Evolutionary conservation across 169 alveolate species (phyloP), one percentile per base, ranked within the genome.

Genomic region (Eimeria praecox): DNA sequence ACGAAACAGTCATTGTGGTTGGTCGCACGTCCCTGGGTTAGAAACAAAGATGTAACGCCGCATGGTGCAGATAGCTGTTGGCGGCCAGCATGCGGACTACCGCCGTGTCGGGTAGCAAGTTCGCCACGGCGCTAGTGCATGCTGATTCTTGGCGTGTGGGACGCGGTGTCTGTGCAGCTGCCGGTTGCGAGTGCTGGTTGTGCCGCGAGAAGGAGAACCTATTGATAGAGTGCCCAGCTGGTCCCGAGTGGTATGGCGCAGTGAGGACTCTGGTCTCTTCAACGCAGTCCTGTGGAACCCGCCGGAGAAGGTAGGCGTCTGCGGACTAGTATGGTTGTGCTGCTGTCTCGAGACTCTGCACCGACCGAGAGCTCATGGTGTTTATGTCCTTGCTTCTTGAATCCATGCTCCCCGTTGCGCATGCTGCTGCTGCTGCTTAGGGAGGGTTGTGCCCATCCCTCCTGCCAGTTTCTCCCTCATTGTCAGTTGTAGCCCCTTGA

Each of bases 141-240:
- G 27, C 52, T 52, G 91, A 52, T 52, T 30, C 86, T 27, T 62
- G 52, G 77, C 20, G 46, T 42, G 56, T 22, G 64, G 52, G 49
- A 8, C 52, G 52, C n/a, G 24, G 49, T 71, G 82, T 71, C 49
- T 24, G 44, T 90, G 73, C 95, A 90, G 95, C 87, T 90, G 90
- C 66, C 95, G 95, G 44, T 44, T 90, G 90, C 77, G 95, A 33
- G 95, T 90, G 54, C 35, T 54, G 62, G 78, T 90, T 33, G 95
- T 90, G 44, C 77, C 95, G 27, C 96, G 73, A 69, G 97, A 97
- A 91, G 98, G 98, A 66, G 96, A 97, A 80, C 93, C 97, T 85
- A 97, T 97, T 64, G 98, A 97, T 95, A 96, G 98, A 83, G 98
- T 98, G 64, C 99, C 99, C 64, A 98, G 99, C 24, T 98, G 99